Evolutionary conservation across 139 green algal genomes (phyloP).

Genomic region (Medakamo hakoo): DNA sequence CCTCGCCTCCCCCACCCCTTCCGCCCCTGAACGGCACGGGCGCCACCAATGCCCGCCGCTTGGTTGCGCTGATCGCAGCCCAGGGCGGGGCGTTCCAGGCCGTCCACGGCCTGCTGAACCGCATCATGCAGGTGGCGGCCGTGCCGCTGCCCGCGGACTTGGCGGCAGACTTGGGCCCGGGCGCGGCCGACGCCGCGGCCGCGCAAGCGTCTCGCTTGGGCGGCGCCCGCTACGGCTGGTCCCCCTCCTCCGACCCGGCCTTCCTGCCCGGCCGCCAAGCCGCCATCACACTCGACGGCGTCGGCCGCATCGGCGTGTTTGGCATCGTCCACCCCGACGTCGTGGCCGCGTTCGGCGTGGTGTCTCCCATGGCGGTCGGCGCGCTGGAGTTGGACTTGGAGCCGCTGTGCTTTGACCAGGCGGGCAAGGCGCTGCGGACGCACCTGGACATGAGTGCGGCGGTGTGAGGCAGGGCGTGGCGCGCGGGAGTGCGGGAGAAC

Average conservation of each 20-base stretch:
- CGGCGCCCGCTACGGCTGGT: conserved; percentile 54
- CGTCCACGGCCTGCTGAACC: conserved; percentile 89
- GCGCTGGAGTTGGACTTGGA: conserved; percentile 90
- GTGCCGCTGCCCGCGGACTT: conserved; percentile 30
- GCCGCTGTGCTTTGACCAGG: conserved; percentile 77
- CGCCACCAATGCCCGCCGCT: conserved; percentile 68
- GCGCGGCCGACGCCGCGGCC: conserved; percentile 4
- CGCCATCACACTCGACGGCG: conserved; percentile 18
- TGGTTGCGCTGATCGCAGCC: conserved; percentile 73
- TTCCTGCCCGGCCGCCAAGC: conserved; percentile 78
- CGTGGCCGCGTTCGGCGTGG: conserved; percentile 70
- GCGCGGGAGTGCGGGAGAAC: not conserved
- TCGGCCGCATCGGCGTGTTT: conserved; percentile 59
- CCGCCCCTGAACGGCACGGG: conserved; percentile 49
- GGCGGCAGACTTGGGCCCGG: not conserved
- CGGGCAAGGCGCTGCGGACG: conserved; percentile 23
- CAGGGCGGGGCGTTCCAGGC: conserved; percentile 78
- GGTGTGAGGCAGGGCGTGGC: too few species aligned
- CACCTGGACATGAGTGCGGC: not conserved
- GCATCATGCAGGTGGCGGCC: conserved; percentile 83
- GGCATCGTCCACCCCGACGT: conserved; percentile 89
- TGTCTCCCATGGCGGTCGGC: conserved; percentile 57
- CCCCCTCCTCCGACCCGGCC: conserved; percentile 29
- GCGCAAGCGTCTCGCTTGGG: not conserved
- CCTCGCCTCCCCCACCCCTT: too few species aligned